phyloP scores from a whole-genome alignment of 2,329 filamentous ascomycete species.

The Fusarium cicatricum region DNA sequence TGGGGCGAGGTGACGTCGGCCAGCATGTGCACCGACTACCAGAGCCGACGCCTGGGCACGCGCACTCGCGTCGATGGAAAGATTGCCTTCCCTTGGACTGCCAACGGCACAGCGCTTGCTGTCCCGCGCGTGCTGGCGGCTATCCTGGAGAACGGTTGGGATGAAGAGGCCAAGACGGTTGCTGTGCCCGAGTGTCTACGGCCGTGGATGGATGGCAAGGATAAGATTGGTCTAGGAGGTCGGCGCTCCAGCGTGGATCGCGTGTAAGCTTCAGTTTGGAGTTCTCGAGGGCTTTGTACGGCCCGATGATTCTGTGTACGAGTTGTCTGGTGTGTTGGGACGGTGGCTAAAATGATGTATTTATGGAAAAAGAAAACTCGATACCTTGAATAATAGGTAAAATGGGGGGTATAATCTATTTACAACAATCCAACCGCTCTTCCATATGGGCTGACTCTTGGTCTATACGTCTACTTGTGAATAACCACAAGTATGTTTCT shows the following conservation, averaged over 20 bases:
- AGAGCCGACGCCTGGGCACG: conserved; percentile 83
- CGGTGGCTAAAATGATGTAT: conserved; percentile 7
- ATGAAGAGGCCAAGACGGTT: conserved; percentile 72
- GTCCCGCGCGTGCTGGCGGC: conserved; percentile 90
- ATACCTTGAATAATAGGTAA: conserved; percentile 28
- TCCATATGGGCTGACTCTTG: background rate
- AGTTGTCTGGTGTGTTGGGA: background rate
- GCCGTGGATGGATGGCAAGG: conserved; percentile 82
- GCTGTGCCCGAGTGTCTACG: conserved; percentile 80
- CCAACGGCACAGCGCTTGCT: conserved; percentile 94
- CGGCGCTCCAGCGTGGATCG: conserved; percentile 42
- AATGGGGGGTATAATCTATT: conserved; percentile 13
- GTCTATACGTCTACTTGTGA: conserved; percentile 1
- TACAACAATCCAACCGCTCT: conserved; percentile 1
- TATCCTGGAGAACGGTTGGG: conserved; percentile 90
- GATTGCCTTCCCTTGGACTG: conserved; percentile 81
- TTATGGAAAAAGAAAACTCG: conserved; percentile 16
- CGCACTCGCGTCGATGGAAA: conserved; percentile 67
- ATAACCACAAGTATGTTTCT: too few relatives aligned
- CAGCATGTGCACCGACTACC: conserved; percentile 94
- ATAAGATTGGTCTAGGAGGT: conserved; percentile 63
- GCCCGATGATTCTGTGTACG: conserved; percentile 1
- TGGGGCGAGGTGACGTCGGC: conserved; percentile 96
- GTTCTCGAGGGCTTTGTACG: background rate
- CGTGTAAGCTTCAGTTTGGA: conserved; percentile 32